Evolutionary conservation across 208 protist species (phyloP).

Genomic region (Leishmania major): DNA sequence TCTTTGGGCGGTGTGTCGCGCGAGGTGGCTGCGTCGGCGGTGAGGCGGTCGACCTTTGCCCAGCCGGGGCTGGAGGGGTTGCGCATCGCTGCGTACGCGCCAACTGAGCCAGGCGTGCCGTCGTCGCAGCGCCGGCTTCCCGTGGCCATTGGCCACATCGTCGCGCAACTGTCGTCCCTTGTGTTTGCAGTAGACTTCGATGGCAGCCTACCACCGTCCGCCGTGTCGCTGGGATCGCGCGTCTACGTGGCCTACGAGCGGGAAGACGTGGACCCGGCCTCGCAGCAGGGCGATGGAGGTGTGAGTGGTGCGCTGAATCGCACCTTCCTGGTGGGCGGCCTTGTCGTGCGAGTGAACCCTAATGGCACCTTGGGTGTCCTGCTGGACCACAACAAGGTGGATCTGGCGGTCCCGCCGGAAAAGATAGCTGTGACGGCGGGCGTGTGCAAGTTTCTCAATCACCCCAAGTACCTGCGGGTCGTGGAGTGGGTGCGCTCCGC

Average conservation of each 20-base stretch:
- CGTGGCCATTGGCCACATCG: conserved; percentile 73
- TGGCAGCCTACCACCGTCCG: conserved; percentile 12
- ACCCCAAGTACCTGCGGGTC: conserved; percentile 60
- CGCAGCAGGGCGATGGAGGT: not conserved
- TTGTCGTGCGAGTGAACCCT: conserved; percentile 75
- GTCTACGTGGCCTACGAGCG: conserved; percentile 61
- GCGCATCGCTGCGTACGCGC: conserved; percentile 55
- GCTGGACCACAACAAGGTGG: conserved; percentile 82
- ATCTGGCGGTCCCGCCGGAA: conserved; percentile 81
- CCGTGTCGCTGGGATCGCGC: conserved; percentile 45
- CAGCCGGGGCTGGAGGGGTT: conserved; percentile 58
- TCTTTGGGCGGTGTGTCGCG: conserved; percentile 2
- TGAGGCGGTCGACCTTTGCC: conserved; percentile 30
- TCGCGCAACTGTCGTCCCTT: conserved; percentile 68
- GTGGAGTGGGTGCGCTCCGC: conserved; percentile 81
- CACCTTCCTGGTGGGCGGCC: conserved; percentile 61
- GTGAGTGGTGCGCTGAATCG: not conserved
- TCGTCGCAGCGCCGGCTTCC: conserved; percentile 35
- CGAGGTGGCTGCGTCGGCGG: conserved; percentile 3
- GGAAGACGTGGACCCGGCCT: conserved; percentile 11
- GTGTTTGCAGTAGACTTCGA: conserved; percentile 76
- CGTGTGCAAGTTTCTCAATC: conserved; percentile 50
- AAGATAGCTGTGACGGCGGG: conserved; percentile 68
- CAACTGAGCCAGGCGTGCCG: conserved; percentile 22
- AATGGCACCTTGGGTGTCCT: conserved; percentile 85